phyloP scores from a whole-genome alignment of 495 filamentous ascomycete species.

The Aspergillus cristatus region DNA sequence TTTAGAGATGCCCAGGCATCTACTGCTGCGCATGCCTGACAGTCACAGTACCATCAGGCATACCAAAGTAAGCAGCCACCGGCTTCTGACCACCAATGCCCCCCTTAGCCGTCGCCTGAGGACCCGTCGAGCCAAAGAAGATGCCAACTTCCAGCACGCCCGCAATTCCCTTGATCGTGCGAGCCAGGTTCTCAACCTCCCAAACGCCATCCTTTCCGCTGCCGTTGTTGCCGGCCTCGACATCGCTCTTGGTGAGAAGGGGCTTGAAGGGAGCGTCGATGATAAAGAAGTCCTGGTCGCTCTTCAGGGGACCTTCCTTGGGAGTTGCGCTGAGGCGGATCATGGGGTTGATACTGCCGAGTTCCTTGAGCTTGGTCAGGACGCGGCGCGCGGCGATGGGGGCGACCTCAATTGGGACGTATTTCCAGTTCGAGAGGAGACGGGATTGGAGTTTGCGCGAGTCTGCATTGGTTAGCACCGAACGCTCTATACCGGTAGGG shows the following conservation, averaged over 20 bases:
- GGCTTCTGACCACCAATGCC: conserved; percentile 76
- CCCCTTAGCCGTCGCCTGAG: conserved; percentile 49
- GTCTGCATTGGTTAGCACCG: conserved; percentile 38
- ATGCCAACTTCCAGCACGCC: conserved; percentile 90
- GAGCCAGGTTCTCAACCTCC: conserved; percentile 67
- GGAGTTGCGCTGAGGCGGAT: conserved; percentile 57
- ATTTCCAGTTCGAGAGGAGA: conserved; percentile 71
- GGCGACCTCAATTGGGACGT: conserved; percentile 87
- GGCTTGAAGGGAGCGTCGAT: conserved; percentile 81
- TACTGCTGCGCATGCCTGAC: conserved; percentile 29
- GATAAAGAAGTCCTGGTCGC: conserved; percentile 90
- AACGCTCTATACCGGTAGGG: too few relatives aligned
- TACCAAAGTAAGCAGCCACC: conserved; percentile 89
- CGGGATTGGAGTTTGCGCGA: conserved; percentile 74
- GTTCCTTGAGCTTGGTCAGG: conserved; percentile 50
- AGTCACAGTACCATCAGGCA: conserved; percentile 65
- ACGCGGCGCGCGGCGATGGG: conserved; percentile 70
- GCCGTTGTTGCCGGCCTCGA: conserved; percentile 37
- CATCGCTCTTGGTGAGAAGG: conserved; percentile 54
- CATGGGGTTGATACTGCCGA: conserved; percentile 60
- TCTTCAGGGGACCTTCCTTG: conserved; percentile 77
- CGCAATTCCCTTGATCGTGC: conserved; percentile 65
- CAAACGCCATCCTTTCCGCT: conserved; percentile 50
- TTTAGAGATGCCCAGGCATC: conserved; percentile 14
- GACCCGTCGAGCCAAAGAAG: conserved; percentile 71